Evolutionary conservation across 805 yeast species (phyloP).

Genomic region (Suhomyces faveliae): DNA sequence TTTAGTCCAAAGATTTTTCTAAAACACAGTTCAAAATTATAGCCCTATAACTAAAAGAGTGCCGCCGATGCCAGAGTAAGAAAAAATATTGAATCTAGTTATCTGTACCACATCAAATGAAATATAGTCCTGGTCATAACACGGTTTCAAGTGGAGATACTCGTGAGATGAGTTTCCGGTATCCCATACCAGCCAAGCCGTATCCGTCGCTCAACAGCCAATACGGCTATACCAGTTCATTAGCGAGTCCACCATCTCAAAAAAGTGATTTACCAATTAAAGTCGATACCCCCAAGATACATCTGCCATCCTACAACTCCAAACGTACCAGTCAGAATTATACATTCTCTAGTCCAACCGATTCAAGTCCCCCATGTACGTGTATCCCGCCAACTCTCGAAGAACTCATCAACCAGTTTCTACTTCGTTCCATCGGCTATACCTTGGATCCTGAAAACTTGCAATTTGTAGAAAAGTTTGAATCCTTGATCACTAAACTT

Average conservation of each 20-base stretch:
- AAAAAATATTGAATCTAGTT: not conserved
- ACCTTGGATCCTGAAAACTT: conserved; percentile 14
- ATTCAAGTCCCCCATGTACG: not conserved
- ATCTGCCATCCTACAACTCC: not conserved
- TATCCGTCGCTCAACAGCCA: conserved; percentile 8
- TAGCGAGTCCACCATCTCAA: not conserved
- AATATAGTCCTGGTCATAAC: not conserved
- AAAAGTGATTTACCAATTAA: not conserved
- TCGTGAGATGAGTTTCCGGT: conserved; percentile 3
- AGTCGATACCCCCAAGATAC: not conserved
- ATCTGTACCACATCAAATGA: not conserved
- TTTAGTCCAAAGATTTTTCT: conserved; percentile 1
- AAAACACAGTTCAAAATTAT: not conserved
- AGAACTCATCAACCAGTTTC: conserved; percentile 34
- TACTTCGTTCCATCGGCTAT: conserved; percentile 22
- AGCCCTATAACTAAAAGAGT: not conserved
- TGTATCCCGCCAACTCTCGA: conserved; percentile 18
- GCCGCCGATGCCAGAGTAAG: not conserved
- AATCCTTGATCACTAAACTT: conserved; percentile 30
- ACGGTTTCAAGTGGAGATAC: not conserved
- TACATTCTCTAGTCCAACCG: not conserved
- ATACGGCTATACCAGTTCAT: conserved; percentile 3
- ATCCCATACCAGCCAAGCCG: conserved; percentile 11
- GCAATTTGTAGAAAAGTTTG: conserved; percentile 27
- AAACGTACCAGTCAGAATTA: not conserved